Evolutionary conservation across 2,329 filamentous ascomycete genomes (phyloP).

Genomic region (Diaporthe citrichinensis): DNA sequence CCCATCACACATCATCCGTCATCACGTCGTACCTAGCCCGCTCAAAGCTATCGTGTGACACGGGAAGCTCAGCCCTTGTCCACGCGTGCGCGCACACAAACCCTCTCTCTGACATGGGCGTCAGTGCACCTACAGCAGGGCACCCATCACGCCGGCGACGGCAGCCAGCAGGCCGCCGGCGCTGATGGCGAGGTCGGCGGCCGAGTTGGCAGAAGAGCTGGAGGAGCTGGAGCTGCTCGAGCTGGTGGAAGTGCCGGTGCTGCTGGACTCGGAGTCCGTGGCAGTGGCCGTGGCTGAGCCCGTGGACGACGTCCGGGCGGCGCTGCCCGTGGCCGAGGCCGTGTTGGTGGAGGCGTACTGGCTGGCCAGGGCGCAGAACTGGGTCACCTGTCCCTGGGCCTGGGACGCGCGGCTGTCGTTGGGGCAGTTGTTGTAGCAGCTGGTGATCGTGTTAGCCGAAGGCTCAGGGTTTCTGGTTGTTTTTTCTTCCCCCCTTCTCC

Average conservation of each 20-base stretch:
- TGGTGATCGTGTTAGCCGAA: slow-evolving; percentile 44
- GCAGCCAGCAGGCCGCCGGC: slow-evolving; percentile 50
- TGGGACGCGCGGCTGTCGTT: slow-evolving; percentile 56
- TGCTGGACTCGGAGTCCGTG: slow-evolving; percentile 14
- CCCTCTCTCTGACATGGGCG: neutral
- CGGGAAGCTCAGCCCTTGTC: neutral
- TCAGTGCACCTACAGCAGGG: slow-evolving; percentile 46
- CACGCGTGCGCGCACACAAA: neutral
- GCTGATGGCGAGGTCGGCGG: slow-evolving; percentile 43
- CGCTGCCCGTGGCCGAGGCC: slow-evolving; percentile 43
- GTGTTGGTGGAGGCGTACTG: slow-evolving; percentile 52
- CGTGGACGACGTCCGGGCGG: slow-evolving; percentile 42
- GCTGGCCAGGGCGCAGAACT: slow-evolving; percentile 62
- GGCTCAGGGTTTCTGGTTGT: neutral
- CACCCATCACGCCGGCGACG: slow-evolving; percentile 51
- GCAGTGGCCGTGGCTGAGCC: slow-evolving; percentile 41
- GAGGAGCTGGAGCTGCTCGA: slow-evolving; percentile 17
- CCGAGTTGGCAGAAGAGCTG: slow-evolving; percentile 38
- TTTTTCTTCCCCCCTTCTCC: neutral
- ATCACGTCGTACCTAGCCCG: slow-evolving; percentile 2
- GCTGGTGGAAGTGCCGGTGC: slow-evolving; percentile 37
- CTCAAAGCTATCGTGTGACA: neutral
- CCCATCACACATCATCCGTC: slow-evolving; percentile 1
- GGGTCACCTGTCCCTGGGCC: slow-evolving; percentile 55
- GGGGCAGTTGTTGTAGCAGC: slow-evolving; percentile 72